A percentile compares a stretch with the other conserved stretches of the same genome.
These are phyloP conservation scores for Knoxdaviesia capensis DNA, from an alignment of 2,329 filamentous ascomycete species.

Conservation along the genomic window DNA sequence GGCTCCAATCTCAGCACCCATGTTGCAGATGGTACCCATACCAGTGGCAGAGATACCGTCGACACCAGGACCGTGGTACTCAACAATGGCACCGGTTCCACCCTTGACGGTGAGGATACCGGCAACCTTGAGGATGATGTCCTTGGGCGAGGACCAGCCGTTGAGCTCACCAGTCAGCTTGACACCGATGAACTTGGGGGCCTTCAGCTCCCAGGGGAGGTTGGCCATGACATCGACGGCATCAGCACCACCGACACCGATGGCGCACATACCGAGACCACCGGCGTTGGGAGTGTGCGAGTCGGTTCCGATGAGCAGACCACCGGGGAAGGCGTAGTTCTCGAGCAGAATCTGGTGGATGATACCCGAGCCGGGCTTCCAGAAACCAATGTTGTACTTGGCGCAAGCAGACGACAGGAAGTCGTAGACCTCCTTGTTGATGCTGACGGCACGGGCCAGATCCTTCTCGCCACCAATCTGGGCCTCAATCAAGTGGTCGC, in stretches of 20 bases:
- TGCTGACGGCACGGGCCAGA: slow-evolving; percentile 70
- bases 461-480: slow-evolving; percentile 87
- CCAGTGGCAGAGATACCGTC: slow-evolving; percentile 53
- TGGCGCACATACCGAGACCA: slow-evolving; percentile 85
- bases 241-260: slow-evolving; percentile 95
- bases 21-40: slow-evolving; percentile 64
- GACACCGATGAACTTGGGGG: slow-evolving; percentile 90
- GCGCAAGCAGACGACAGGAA: slow-evolving; percentile 86
- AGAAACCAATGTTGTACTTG: slow-evolving; percentile 99
- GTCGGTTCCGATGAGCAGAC: slow-evolving; percentile 92
- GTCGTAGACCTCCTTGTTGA: slow-evolving; percentile 99
- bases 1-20: slow-evolving; percentile 58
- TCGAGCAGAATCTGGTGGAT: slow-evolving; percentile 98
- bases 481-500: slow-evolving; percentile 97
- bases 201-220: slow-evolving; percentile 95
- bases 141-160: slow-evolving; percentile 89
- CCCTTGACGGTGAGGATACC: slow-evolving; percentile 96
- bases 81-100: slow-evolving; percentile 78
- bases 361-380: slow-evolving; percentile 95
- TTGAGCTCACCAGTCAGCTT: slow-evolving; percentile 76
- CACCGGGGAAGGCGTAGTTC: slow-evolving; percentile 98
- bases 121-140: slow-evolving; percentile 93
- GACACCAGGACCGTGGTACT: slow-evolving; percentile 53
- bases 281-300: slow-evolving; percentile 95
- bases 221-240: slow-evolving; percentile 97